These are phyloP conservation scores for Exidia glandulosa DNA, from an alignment of 768 basidiomycete genomes.

Conservation along the genomic window DNA sequence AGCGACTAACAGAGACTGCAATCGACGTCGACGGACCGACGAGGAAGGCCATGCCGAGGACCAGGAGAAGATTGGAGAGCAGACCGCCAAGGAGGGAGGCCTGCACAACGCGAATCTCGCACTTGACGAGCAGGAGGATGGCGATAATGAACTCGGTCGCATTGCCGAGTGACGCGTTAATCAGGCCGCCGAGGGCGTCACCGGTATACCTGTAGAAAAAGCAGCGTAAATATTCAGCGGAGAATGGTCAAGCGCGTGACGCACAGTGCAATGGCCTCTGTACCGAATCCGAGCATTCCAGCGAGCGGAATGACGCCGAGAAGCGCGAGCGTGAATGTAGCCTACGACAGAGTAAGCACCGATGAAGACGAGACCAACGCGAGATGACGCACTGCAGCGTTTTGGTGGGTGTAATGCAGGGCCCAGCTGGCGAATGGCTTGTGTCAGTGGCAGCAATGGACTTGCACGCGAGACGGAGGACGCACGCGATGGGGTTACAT, in stretches of 20 bases:
- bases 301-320: slow-evolving; percentile 42
- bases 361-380: too few relatives aligned
- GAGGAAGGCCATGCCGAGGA: slow-evolving; percentile 20
- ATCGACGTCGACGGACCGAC: too few relatives aligned
- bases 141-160: slow-evolving; percentile 43
- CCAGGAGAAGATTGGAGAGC: slow-evolving; percentile 30
- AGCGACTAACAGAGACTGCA: slow-evolving; percentile 18
- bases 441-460: too few relatives aligned
- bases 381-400: too few relatives aligned
- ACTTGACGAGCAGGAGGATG: slow-evolving; percentile 23
- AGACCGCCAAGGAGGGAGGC: slow-evolving; percentile 41
- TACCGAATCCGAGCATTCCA: slow-evolving; percentile 39
- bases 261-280: slow-evolving; percentile 41
- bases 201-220: too few relatives aligned
- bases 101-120: slow-evolving; percentile 43
- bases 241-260: too few relatives aligned
- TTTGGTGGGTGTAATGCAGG: background rate
- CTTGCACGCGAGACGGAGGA: too few relatives aligned
- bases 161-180: slow-evolving; percentile 45
- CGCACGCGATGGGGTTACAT: background rate
- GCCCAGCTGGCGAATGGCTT: too few relatives aligned
- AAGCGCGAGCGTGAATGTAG: slow-evolving; percentile 32
- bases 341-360: too few relatives aligned
- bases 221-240: too few relatives aligned
- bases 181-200: slow-evolving; percentile 39